These are phyloP conservation scores for Hortaea werneckii DNA, from an alignment of 2,329 filamentous ascomycete species.

Conservation along the genomic window DNA sequence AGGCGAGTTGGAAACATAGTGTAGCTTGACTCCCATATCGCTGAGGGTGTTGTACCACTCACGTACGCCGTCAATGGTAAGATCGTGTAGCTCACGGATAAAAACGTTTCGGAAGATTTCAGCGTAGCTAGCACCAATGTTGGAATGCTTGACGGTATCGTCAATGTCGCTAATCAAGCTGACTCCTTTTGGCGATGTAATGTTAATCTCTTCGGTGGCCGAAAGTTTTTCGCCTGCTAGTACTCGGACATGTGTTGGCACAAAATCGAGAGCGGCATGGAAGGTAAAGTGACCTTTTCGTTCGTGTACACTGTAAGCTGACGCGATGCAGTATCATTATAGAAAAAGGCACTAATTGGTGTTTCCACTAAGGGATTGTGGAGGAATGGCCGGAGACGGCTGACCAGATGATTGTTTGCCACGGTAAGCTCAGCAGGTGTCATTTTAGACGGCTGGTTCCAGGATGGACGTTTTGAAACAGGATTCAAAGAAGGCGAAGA, in stretches of 20 bases:
- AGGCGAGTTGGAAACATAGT: slow-evolving; percentile 98
- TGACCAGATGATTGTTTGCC: slow-evolving; percentile 82
- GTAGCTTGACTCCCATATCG: slow-evolving; percentile 72
- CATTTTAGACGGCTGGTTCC: slow-evolving; percentile 51
- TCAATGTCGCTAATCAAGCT: slow-evolving; percentile 97
- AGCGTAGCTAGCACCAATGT: slow-evolving; percentile 73
- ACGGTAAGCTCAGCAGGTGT: slow-evolving; percentile 63
- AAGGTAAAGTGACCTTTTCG: slow-evolving; percentile 75
- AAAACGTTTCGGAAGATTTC: slow-evolving; percentile 97
- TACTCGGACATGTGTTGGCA: slow-evolving; percentile 81
- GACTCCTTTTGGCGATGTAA: slow-evolving; percentile 70
- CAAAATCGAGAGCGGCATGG: slow-evolving; percentile 72
- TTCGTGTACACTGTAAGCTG: slow-evolving; percentile 79
- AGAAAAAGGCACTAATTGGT: slow-evolving; percentile 89
- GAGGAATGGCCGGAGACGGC: slow-evolving; percentile 79
- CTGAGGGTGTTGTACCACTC: slow-evolving; percentile 81
- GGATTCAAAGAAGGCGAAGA: slow-evolving; percentile 1
- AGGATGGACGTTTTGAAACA: slow-evolving; percentile 40
- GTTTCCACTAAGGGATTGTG: slow-evolving; percentile 67
- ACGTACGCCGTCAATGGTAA: slow-evolving; percentile 75
- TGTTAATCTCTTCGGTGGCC: slow-evolving; percentile 62
- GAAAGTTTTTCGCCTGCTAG: slow-evolving; percentile 79
- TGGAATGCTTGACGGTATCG: slow-evolving; percentile 93
- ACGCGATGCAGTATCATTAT: slow-evolving; percentile 71
- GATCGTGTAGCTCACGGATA: slow-evolving; percentile 68